These are phyloP conservation scores for Stachybotrys chlorohalonatus DNA, from an alignment of 2,329 filamentous ascomycete genomes.

Conservation along the genomic window DNA sequence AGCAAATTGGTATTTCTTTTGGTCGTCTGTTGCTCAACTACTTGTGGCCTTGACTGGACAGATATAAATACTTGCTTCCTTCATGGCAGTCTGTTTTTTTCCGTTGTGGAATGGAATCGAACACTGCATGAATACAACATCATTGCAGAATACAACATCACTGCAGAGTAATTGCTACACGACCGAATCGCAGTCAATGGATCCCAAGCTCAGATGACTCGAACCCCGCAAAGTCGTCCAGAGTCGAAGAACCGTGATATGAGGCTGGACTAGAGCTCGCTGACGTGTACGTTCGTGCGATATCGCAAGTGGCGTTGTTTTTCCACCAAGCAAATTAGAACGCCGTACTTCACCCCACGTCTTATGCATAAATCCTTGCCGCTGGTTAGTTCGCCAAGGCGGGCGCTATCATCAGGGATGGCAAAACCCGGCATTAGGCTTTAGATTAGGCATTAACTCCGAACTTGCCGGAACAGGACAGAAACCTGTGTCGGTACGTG, in stretches of 20 bases:
- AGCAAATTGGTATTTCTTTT: background rate
- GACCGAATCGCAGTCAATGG: background rate
- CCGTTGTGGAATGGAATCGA: background rate
- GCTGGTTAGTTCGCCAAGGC: too few relatives aligned
- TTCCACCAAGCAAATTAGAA: background rate
- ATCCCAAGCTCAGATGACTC: background rate
- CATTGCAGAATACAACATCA: background rate
- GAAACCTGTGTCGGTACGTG: too few relatives aligned
- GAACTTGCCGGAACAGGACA: too few relatives aligned
- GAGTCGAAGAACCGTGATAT: background rate
- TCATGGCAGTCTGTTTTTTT: background rate
- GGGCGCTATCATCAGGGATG: too few relatives aligned
- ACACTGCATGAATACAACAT: background rate
- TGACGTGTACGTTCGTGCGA: background rate
- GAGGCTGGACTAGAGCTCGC: background rate
- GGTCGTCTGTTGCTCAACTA: too few relatives aligned
- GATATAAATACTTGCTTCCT: background rate
- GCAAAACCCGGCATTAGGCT: too few relatives aligned
- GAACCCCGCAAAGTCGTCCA: background rate
- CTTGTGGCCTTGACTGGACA: background rate
- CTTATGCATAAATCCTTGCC: slow-evolving; percentile 25
- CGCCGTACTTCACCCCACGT: background rate
- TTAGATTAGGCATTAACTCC: too few relatives aligned
- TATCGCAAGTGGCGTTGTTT: background rate
- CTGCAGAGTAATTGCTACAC: background rate